Base-by-base conservation (phyloP, 371 early-diverging fungal genomes). In the Mortierella sp. region DNA sequence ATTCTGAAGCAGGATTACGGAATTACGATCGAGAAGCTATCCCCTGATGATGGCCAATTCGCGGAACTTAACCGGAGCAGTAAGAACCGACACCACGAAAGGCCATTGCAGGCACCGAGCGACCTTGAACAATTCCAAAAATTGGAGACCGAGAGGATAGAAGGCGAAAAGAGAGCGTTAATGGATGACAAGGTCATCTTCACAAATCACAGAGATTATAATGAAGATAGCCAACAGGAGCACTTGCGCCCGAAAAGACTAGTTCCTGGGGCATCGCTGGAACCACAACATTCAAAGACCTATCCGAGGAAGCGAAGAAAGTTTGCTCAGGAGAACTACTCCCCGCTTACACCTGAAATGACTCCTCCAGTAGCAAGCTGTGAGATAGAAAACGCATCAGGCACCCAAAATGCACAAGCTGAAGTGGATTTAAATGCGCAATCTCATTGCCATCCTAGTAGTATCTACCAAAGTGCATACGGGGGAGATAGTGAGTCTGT, bases 61-160 rank as follows among this genome's bases (percentile, higher is more conserved):
- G 54, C 37, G 8, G 71, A 64, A 3, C 20, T 83, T 28, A 62
- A 45, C 39, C 66, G 66, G 11, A 58, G 68, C 32, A 74, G 69
- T 52, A 77, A 77, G 24, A 64, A 64, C 32, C 74, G 77, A n/a
- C 85, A 84, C 35, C 81, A 84, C 59, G 78, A 77, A 45, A 49
- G 83, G 43, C 84, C 85, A 1, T 63, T 85, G 55, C 70, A 72
- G 59, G 63, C 35, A 22, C 37, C 61, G 1, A 69, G 37, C 24
- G 85, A 85, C 49, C 49, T 75, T 47, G 75, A 77, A 20, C 77
- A 74, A 51, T 85, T 76, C 62, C 70, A 80, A 57, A 72, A 66
- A 22, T 43, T 85, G 37, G 80, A 78, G 39, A 58, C 76, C 2
- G 60, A 70, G 45, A 61, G 83, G 18, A 43, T 49, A 45, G 47